Conservation (phyloP, 2,329 filamentous ascomycete species). For the Pestalotiopsis sp. region DNA sequence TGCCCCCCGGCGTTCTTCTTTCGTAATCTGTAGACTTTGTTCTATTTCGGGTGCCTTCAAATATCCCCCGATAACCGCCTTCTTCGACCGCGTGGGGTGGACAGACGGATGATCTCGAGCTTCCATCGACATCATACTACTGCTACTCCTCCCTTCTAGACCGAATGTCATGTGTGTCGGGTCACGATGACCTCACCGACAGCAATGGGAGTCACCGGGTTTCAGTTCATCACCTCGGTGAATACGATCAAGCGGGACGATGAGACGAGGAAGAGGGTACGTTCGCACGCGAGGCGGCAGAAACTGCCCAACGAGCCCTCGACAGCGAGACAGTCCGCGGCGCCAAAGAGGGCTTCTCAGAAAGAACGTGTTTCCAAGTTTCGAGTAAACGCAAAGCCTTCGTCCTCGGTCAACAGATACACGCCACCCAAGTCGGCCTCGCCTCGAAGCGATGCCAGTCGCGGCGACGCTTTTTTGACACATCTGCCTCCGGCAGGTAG, state of each 20-base stretch:
- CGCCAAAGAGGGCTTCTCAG: constrained; percentile 25
- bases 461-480: not conserved
- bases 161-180: not conserved
- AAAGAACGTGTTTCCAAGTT: constrained; percentile 34
- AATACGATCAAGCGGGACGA: constrained; percentile 34
- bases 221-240: constrained; percentile 36
- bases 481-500: constrained; percentile 5
- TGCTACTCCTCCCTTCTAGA: not conserved
- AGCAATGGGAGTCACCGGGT: constrained; percentile 18
- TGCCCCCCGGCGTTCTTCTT: not conserved
- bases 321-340: constrained; percentile 18
- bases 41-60: constrained; percentile 5
- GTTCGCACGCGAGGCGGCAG: constrained; percentile 33
- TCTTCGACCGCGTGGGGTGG: not conserved
- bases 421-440: not conserved
- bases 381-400: constrained; percentile 23
- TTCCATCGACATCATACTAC: not conserved
- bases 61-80: not conserved
- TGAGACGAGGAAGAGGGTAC: constrained; percentile 34
- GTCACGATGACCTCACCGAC: constrained; percentile 9
- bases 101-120: not conserved
- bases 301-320: constrained; percentile 27
- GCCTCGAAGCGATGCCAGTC: not conserved
- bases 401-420: not conserved
- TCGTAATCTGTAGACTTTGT: not conserved